Conservation (phyloP, 257 asterid species). For the Scutellaria baicalensis region DNA sequence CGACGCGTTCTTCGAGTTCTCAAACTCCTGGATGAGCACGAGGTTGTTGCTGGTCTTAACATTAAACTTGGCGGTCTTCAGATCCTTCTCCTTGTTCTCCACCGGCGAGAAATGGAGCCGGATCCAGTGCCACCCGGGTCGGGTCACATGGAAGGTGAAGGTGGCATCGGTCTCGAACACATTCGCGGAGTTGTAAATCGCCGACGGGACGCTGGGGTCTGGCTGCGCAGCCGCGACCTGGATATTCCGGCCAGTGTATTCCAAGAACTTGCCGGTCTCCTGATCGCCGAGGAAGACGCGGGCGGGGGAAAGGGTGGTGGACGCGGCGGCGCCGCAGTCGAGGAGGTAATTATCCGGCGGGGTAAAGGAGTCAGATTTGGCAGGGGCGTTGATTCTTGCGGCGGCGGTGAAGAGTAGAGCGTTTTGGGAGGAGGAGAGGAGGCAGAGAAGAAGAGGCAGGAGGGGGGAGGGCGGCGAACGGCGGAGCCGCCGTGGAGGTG, state of each 20-base stretch:
- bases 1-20: not conserved
- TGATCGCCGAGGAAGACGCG: conserved; percentile 41
- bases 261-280: conserved; percentile 27
- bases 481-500: conserved; percentile 27
- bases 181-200: conserved; percentile 50
- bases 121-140: conserved; percentile 85
- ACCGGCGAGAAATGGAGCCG: conserved; percentile 64
- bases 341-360: conserved; percentile 61
- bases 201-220: conserved; percentile 24
- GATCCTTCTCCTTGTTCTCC: conserved; percentile 24
- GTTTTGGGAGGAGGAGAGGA: conserved; percentile 11
- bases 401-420: not conserved
- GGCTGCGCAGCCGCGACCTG: conserved; percentile 25
- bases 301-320: conserved; percentile 30
- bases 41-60: conserved; percentile 28
- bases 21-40: conserved; percentile 28
- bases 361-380: conserved; percentile 37
- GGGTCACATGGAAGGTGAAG: conserved; percentile 51
- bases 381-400: conserved; percentile 27
- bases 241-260: conserved; percentile 31
- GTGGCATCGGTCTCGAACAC: conserved; percentile 47
- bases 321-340: conserved; percentile 45
- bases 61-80: conserved; percentile 31
- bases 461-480: conserved; percentile 19
- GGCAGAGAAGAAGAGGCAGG: conserved; percentile 32